Evolutionary conservation across 2,329 filamentous ascomycete species (phyloP), one percentile per base, ranked within the genome.

Genomic region (Botrytis medusae): DNA sequence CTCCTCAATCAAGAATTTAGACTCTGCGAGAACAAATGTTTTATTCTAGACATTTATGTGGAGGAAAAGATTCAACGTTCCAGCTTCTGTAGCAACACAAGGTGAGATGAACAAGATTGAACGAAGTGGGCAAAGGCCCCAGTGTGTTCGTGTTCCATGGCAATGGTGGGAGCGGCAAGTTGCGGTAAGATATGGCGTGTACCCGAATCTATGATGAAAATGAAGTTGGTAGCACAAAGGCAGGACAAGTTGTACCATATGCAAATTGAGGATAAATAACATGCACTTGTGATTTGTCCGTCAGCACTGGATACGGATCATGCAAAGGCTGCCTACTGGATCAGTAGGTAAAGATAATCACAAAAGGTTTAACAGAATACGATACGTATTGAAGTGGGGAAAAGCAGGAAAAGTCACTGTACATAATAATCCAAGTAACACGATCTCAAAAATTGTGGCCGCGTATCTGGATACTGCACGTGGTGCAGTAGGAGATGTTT

Each of bases 381-480:
- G 42, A 32, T 34, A 48, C 40, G 71, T 51, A 62, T 60, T n/a
- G 48, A 57, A 51, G 62, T 61, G 71, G 62, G 12, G 59, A 72
- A 10, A 67, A 32, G 37, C 69, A 71, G 46, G 44, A 34, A n/a
- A 63, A 25, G 20, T 46, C 20, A 44, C 60, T 40, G 18, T 68
- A 40, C 44, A 20, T 65, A 18, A 60, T 32, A 42, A 40, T 37
- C 40, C 34, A 48, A 65, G 62, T 51, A 62, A 60, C 71, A 72
- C 71, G 64, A 72, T 72, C 71, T 69, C 42, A 8, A 14, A 32
- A 57, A 40, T 54, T 61, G 42, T 67, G 61, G 57, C 71, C 71
- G 71, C 71, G 71, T 72, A 69, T 72, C 71, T 72, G 71, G 71
- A 72, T 72, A 69, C 54, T 69, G 64, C 62, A 69, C 71, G 64